phyloP scores from a whole-genome alignment of 192 early-diverging fungal species.

The Gryganskiella cystojenkinii region DNA sequence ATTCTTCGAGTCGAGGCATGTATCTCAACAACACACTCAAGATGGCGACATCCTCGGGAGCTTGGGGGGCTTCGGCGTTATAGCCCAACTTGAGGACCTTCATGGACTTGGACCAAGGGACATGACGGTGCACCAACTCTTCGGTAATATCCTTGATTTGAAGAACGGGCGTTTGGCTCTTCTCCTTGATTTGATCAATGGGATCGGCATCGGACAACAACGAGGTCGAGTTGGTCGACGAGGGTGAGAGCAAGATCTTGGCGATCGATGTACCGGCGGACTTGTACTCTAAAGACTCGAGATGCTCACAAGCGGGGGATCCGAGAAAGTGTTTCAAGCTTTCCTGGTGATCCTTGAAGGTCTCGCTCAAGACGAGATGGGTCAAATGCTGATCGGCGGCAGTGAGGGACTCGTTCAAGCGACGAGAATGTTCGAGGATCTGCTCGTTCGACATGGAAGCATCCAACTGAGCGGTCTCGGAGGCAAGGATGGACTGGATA shows the following conservation, averaged over 20 bases:
- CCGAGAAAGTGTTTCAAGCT: slow-evolving; percentile 9
- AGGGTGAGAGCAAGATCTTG: slow-evolving; percentile 18
- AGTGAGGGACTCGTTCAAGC: slow-evolving; percentile 4
- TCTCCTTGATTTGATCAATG: background rate
- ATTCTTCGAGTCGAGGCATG: slow-evolving; percentile 18
- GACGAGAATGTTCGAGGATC: slow-evolving; percentile 11
- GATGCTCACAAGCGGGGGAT: slow-evolving; percentile 16
- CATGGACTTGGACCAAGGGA: slow-evolving; percentile 14
- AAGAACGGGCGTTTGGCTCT: background rate
- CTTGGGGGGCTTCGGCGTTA: slow-evolving; percentile 30
- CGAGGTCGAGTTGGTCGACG: background rate
- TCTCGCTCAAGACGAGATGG: slow-evolving; percentile 7
- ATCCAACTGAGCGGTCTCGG: slow-evolving; percentile 18
- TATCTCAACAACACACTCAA: slow-evolving; percentile 14
- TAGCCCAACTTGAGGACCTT: slow-evolving; percentile 18
- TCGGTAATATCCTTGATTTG: background rate
- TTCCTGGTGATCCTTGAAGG: slow-evolving; percentile 29
- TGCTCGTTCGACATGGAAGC: slow-evolving; percentile 35
- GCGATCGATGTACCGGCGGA: slow-evolving; percentile 21
- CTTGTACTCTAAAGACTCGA: slow-evolving; percentile 26
- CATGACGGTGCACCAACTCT: background rate
- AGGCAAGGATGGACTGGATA: slow-evolving; percentile 18
- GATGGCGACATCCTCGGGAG: slow-evolving; percentile 5
- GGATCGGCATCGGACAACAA: background rate
- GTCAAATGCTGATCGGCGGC: background rate